phyloP scores from a whole-genome alignment of 2,329 filamentous ascomycete genomes.

The Metarhizium brunneum region DNA sequence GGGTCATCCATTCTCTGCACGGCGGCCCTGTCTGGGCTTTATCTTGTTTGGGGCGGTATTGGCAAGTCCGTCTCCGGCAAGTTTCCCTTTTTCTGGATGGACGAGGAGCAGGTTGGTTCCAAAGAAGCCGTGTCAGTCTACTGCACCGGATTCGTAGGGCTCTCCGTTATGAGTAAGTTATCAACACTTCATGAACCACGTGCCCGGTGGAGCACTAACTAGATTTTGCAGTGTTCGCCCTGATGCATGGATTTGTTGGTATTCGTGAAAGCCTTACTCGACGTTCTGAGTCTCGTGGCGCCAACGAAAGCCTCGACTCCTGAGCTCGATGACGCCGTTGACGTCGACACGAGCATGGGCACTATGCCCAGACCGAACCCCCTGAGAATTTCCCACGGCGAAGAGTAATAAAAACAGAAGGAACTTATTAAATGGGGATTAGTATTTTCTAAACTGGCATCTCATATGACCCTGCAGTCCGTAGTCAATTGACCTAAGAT shows the following conservation, averaged over 20 bases:
- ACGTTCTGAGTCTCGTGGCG: constrained; percentile 13
- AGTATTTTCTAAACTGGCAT: background rate
- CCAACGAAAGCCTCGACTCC: constrained; percentile 4
- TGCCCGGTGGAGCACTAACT: constrained; percentile 9
- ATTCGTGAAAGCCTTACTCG: constrained; percentile 34
- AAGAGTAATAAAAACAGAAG: background rate
- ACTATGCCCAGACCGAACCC: background rate
- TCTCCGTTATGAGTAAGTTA: constrained; percentile 36
- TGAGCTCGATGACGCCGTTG: background rate
- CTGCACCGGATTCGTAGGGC: constrained; percentile 32
- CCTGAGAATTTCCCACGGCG: background rate
- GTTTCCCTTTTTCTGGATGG: constrained; percentile 42
- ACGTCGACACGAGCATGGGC: background rate
- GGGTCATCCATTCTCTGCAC: constrained; percentile 33
- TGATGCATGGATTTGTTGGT: constrained; percentile 39
- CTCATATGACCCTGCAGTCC: background rate
- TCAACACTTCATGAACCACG: background rate
- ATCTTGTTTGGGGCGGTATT: constrained; percentile 39
- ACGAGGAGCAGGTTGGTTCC: constrained; percentile 32
- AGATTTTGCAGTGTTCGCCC: constrained; percentile 30
- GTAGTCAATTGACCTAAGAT: constrained; percentile 9
- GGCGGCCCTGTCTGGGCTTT: constrained; percentile 30
- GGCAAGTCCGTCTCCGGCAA: constrained; percentile 36
- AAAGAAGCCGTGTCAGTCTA: constrained; percentile 34
- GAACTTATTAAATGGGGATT: background rate